Evolutionary conservation across 371 early-diverging fungal genomes (phyloP), one percentile per base, ranked within the genome.

Genomic region (Blyttiomyces sp.): DNA sequence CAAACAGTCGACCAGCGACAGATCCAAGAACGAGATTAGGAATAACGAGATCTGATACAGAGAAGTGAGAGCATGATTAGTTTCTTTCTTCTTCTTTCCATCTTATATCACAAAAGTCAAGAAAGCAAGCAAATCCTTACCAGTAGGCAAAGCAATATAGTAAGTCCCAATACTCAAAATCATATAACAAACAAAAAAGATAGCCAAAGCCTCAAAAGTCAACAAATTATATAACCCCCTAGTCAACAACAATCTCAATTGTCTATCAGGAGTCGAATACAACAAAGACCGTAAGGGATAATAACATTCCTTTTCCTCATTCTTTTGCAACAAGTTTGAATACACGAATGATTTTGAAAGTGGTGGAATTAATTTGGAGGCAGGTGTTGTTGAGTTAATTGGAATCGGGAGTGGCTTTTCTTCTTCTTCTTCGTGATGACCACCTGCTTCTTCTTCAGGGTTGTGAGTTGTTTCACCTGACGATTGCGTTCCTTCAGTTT

Each of bases 1-100:
- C 74, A 9, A 65, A 27, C 27, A 68, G 28, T 4, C 74, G 58
- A 0, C 74, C 74, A 1, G 57, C 56, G 2, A 43, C 48, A 5
- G 74, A 70, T 9, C 74, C 74, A 19, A 70, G 65, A 31, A 74
- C 69, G 39, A 74, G 44, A 51, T 74, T 74, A 11, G 74, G 74
- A 33, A 74, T 56, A 44, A 73, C 70, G 36, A 64, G 26, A 53
- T 65, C 64, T 49, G 43, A 34, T 9, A 27, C 52, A 24, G 26
- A 27, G 19, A 42, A 24, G 19, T 13, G 24, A 7, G 24, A 16
- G 30, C 5, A 11, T 2, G 2, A 17, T 33, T 23, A 27, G 28
- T 48, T 31, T 39, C 16, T 44, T 17, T 32, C n/a, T 44, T 19
- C n/a, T 30, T 0, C n/a, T n/a, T n/a, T n/a, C n/a, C n/a, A n/a